A percentile compares a stretch with the other conserved stretches of the same genome.
Evolutionary conservation across 306 rosid genomes (phyloP).

Genomic region (Cicer bijugum): DNA sequence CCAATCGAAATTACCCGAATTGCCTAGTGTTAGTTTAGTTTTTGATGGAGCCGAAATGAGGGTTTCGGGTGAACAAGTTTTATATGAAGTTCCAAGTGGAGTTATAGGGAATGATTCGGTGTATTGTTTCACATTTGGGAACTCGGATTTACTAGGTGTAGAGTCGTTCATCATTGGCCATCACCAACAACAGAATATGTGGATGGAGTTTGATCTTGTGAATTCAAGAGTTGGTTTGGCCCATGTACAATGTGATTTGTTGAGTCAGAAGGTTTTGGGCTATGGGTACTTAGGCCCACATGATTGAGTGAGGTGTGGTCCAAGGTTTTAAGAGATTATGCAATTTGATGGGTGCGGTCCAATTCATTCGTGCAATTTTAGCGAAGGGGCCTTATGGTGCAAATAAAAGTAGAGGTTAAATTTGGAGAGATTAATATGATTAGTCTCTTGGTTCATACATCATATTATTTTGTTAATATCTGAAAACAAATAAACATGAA

Average conservation of each 20-base stretch:
- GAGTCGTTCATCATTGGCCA: constrained; percentile 85
- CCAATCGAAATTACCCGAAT: constrained; percentile 44
- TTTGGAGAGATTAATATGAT: neutral
- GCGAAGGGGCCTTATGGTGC: neutral
- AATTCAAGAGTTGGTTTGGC: constrained; percentile 73
- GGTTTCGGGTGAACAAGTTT: constrained; percentile 54
- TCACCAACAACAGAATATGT: constrained; percentile 81
- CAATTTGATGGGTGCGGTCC: neutral
- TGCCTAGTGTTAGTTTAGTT: constrained; percentile 67
- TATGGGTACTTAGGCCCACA: constrained; percentile 37
- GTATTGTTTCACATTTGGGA: constrained; percentile 82
- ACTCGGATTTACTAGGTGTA: constrained; percentile 76
- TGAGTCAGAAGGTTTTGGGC: constrained; percentile 55
- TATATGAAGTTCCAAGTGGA: constrained; percentile 61
- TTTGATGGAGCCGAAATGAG: constrained; percentile 74
- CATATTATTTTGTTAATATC: neutral
- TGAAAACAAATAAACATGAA: neutral
- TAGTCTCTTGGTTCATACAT: neutral
- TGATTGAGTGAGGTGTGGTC: neutral
- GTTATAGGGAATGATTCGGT: constrained; percentile 60
- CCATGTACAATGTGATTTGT: constrained; percentile 62
- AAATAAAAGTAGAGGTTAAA: neutral
- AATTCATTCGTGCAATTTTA: constrained; percentile 8
- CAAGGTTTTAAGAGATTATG: neutral
- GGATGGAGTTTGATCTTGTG: constrained; percentile 82